These are phyloP conservation scores for Nakaseomyces bracarensis DNA, from an alignment of 1,139 yeast species.

Conservation along the genomic window DNA sequence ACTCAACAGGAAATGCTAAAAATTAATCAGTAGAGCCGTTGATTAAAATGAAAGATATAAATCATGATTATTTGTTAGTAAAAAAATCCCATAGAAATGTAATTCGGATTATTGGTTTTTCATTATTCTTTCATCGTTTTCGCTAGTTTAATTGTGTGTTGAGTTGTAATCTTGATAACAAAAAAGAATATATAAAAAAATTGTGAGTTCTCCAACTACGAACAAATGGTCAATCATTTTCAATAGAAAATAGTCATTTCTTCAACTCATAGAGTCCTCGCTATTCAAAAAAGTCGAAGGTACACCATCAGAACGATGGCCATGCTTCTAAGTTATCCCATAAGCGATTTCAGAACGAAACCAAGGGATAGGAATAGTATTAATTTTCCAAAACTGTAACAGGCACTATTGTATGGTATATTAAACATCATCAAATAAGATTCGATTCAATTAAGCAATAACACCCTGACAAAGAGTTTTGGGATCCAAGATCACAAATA, in stretches of 20 bases:
- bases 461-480: constrained; percentile 63
- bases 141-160: no score
- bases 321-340: constrained; percentile 16
- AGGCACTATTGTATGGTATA: constrained; percentile 49
- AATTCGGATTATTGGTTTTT: no score
- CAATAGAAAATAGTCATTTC: constrained; percentile 1
- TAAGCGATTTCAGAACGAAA: constrained; percentile 32
- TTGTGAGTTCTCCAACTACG: constrained; percentile 75
- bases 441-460: constrained; percentile 18
- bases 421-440: constrained; percentile 8
- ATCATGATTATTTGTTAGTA: neutral
- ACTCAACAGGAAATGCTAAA: no score
- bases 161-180: neutral
- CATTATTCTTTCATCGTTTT: no score
- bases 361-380: constrained; percentile 48
- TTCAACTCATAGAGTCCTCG: constrained; percentile 59
- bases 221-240: constrained; percentile 32
- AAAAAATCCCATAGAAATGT: neutral
- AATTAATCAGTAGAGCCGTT: no score
- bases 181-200: constrained; percentile 8
- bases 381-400: constrained; percentile 95
- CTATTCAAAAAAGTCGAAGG: constrained; percentile 20
- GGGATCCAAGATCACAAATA: constrained; percentile 24
- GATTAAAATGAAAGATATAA: no score
- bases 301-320: constrained; percentile 24